phyloP scores from a whole-genome alignment of 192 early-diverging fungal genomes.

The Backusella circina region DNA sequence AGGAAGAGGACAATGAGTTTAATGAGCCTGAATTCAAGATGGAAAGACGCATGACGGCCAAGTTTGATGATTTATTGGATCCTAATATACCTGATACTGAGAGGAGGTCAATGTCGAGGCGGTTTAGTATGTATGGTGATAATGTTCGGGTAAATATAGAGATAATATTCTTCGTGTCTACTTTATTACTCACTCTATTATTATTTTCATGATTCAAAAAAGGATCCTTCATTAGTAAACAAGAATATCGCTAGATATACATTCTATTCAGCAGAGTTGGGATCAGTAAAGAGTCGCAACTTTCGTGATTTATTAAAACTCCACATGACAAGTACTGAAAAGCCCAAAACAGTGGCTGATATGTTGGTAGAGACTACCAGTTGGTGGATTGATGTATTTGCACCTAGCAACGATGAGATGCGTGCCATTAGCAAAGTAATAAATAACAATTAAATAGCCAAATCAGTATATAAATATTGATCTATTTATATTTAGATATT shows the following conservation, averaged over 20 bases:
- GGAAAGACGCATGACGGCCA: background rate
- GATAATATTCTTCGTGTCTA: background rate
- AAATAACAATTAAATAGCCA: background rate
- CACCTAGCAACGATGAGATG: constrained; percentile 62
- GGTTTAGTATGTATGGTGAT: constrained; percentile 8
- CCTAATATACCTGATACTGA: background rate
- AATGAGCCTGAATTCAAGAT: background rate
- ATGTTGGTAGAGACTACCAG: constrained; percentile 1
- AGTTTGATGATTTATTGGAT: background rate
- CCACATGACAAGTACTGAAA: background rate
- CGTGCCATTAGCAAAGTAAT: constrained; percentile 45
- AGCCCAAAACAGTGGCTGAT: background rate
- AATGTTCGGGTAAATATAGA: background rate
- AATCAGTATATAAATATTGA: background rate
- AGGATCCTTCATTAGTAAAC: background rate
- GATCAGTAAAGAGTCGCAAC: background rate
- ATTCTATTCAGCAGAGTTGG: constrained; percentile 4
- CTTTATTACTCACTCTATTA: background rate
- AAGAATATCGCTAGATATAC: background rate
- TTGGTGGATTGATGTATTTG: constrained; percentile 66
- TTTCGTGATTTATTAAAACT: background rate
- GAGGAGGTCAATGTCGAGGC: background rate
- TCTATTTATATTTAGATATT: constrained; percentile 50
- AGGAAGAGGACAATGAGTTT: background rate
- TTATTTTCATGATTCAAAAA: no score